Base-by-base conservation (phyloP, 352 stramenopile species). In the Phytophthora fragariae region DNA sequence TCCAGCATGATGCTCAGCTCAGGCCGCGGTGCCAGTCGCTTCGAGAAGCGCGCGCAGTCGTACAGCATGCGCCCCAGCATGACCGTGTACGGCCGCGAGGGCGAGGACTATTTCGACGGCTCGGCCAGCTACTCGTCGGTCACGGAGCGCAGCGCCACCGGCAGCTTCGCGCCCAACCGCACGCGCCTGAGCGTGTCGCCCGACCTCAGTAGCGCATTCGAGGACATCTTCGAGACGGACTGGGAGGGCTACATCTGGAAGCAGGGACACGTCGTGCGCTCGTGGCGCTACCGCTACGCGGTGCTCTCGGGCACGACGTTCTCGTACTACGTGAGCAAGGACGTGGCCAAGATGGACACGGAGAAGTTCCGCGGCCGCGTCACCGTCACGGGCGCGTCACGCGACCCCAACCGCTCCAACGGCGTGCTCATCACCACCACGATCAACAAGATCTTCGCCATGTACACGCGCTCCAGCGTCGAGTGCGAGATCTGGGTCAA, bases 241-340 rank as follows among this genome's bases (percentile, higher is more conserved):
- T 96, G 89, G 89, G 89, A 96, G 68, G 89, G 89, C 5, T 96
- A 96, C 66, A 83, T 95, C 53, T 95, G 88, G 88, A 96, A 96
- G 61, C 89, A 96, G 68, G 88, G 89, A 24, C 88, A 96, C 57
- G 89, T 96, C 60, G 88, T 96, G 58, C 88, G 88, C 68, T 93
- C 88, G 53, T 96, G 89, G 89, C 82, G 89, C 19, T 92, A 93
- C 59, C 89, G 89, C 53, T 96, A 94, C 73, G 88, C 87, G 5
- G 83, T 96, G 44, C 79, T 96, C 27, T 92, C 88, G 37, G 89
- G 88, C 61, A 93, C 80, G 33, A 89, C 77, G 29, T 93, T 96
- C 55, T 90, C 81, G 21, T 96, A 95, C 77, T 96, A 96, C 56
- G 77, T 89, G 53, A 91, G 77, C 52, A 96, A 96, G 67, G 88